phyloP scores from a whole-genome alignment of 2,329 filamentous ascomycete genomes.

The Mollisiaceae sp. region DNA sequence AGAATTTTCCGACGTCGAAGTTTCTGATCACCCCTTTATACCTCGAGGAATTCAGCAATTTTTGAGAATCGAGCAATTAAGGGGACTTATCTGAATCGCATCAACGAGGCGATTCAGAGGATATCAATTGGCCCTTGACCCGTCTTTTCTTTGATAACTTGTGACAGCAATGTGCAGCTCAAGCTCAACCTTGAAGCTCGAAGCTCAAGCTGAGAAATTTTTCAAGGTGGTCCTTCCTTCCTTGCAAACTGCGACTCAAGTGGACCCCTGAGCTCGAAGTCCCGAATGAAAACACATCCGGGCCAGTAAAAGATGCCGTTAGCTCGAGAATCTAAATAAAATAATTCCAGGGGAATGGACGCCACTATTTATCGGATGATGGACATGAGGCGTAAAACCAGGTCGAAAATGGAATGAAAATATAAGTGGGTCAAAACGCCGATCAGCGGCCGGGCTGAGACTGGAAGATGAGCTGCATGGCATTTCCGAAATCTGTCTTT shows the following conservation, averaged over 20 bases:
- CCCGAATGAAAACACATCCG: background rate
- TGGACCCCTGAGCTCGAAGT: background rate
- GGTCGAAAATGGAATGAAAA: background rate
- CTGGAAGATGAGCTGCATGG: background rate
- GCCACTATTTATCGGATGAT: constrained; percentile 1
- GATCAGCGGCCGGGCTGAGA: background rate
- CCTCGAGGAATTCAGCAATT: no score
- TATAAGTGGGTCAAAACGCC: background rate
- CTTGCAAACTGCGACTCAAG: background rate
- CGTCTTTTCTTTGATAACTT: background rate
- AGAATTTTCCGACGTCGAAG: constrained; percentile 10
- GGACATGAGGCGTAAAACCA: background rate
- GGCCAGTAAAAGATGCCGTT: background rate
- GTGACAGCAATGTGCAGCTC: background rate
- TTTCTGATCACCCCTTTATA: background rate
- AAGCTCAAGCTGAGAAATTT: background rate
- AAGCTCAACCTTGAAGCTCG: background rate
- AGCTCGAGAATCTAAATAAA: no score
- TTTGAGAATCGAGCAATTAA: background rate
- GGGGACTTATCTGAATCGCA: background rate
- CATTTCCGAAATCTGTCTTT: constrained; percentile 2
- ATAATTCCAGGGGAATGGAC: background rate
- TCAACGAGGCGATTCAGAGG: background rate
- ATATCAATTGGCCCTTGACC: constrained; percentile 6
- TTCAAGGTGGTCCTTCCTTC: background rate